Base-by-base conservation (phyloP, 352 stramenopile genomes). In the Phytophthora megakarya region DNA sequence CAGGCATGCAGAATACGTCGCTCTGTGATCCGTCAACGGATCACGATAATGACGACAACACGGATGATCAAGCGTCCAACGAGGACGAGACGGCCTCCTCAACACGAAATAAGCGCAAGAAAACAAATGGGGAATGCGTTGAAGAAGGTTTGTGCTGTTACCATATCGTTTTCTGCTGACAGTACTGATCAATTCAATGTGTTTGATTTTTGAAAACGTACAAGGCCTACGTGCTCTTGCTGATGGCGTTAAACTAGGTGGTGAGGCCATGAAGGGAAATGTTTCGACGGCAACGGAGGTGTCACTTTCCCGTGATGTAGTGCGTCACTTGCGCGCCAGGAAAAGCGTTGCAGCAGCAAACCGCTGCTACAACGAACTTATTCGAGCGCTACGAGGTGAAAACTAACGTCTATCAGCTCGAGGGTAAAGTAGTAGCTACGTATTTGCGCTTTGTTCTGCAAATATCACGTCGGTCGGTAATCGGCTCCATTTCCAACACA, bases 41-140 rank as follows among this genome's bases (percentile, higher is more conserved):
- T 1, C 7, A 18, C n/a, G 0, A 21, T 21, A 45, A 12, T 26
- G n/a, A n/a, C n/a, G n/a, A n/a, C n/a, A n/a, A 25, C 18, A 10
- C 5, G 9, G 19, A 50, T 5, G 38, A 22, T 26, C 16, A 44
- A 44, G 3, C 13, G 3, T 16, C 25, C n/a, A 10, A 33, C 10
- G 50, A 49, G 7, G 11, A 15, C 15, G 50, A 49, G 7, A n/a
- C 38, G 12, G 4, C 5, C 25, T 8, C n/a, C n/a, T n/a, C n/a
- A n/a, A n/a, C n/a, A 28, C 39, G 39, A 15, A 51, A 25, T 13
- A 60, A 50, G 26, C 51, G 51, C 39, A 60, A 60, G 26, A 60
- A 60, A 35, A 60, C 51, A 18, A 60, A 44, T 19, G 39, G 39
- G 1, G 51, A 60, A 35, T 60, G n/a, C 28, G 51, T 50, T 19